These are phyloP conservation scores for Kodamaea sagamina DNA, from an alignment of 805 yeast genomes.

Conservation along the genomic window DNA sequence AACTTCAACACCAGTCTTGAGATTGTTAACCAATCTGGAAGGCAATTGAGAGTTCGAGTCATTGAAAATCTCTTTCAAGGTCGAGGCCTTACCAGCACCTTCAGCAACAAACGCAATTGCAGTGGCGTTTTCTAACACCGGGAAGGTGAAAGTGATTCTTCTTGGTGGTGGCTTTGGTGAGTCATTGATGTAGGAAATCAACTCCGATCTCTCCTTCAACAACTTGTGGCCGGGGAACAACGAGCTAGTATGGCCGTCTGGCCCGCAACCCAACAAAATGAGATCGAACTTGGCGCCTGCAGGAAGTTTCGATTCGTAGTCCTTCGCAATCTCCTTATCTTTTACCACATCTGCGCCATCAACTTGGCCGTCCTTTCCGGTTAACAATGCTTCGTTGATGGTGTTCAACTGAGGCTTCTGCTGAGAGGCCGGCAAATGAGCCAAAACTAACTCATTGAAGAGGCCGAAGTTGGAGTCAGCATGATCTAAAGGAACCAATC, in stretches of 20 bases:
- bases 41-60: constrained; percentile 57
- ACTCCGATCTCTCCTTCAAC: constrained; percentile 52
- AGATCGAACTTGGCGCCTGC: constrained; percentile 53
- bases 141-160: constrained; percentile 86
- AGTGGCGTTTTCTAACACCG: constrained; percentile 57
- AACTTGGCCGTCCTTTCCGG: constrained; percentile 47
- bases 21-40: constrained; percentile 68
- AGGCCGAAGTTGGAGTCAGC: constrained; percentile 85
- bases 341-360: constrained; percentile 50
- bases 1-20: constrained; percentile 49
- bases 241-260: constrained; percentile 95
- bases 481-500: constrained; percentile 80
- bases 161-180: constrained; percentile 95
- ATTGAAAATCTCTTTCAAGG: constrained; percentile 70
- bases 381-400: constrained; percentile 62
- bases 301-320: constrained; percentile 64
- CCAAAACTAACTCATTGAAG: constrained; percentile 64
- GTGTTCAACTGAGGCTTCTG: constrained; percentile 62
- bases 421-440: constrained; percentile 42
- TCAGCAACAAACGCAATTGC: constrained; percentile 82
- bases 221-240: constrained; percentile 82
- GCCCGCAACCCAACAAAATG: constrained; percentile 86
- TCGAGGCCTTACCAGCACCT: constrained; percentile 79
- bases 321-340: constrained; percentile 54
- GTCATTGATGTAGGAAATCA: constrained; percentile 68